Evolutionary conservation across 2,329 filamentous ascomycete genomes (phyloP).

Genomic region (Penicillium thymicola): DNA sequence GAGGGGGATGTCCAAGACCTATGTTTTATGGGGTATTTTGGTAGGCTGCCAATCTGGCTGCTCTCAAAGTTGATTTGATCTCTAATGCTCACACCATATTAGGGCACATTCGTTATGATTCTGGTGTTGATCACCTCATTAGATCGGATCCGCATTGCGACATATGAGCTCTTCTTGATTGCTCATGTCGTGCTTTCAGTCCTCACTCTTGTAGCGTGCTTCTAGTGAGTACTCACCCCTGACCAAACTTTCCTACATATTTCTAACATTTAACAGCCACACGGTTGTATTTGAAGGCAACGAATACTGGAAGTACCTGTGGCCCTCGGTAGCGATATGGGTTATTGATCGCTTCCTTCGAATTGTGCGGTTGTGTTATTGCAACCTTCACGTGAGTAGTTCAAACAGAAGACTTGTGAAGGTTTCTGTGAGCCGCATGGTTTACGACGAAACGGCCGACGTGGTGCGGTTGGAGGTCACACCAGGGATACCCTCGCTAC

Average conservation of each 20-base stretch:
- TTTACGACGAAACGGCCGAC: constrained; percentile 45
- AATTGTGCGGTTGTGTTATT: constrained; percentile 42
- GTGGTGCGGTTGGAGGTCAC: constrained; percentile 49
- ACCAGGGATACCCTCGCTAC: constrained; percentile 32
- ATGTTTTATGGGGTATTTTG: constrained; percentile 32
- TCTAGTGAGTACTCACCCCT: constrained; percentile 39
- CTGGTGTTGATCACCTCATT: constrained; percentile 45
- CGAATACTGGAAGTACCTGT: constrained; percentile 52
- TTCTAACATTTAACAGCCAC: constrained; percentile 35
- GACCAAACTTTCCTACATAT: too few relatives aligned
- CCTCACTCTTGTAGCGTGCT: constrained; percentile 46
- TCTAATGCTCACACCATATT: neutral
- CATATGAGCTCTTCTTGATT: constrained; percentile 45
- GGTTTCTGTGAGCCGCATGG: constrained; percentile 39
- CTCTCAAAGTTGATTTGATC: neutral
- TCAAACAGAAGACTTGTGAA: constrained; percentile 17
- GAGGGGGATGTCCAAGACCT: constrained; percentile 28
- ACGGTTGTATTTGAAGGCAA: constrained; percentile 47
- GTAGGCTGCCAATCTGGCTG: constrained; percentile 13
- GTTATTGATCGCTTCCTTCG: constrained; percentile 47
- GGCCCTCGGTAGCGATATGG: constrained; percentile 51
- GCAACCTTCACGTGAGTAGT: constrained; percentile 40
- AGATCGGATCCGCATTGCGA: constrained; percentile 44
- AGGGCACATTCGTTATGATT: constrained; percentile 41
- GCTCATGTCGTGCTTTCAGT: constrained; percentile 40